Evolutionary conservation across 176 grass and related monocot species (phyloP).

Genomic region (Secale cereale): DNA sequence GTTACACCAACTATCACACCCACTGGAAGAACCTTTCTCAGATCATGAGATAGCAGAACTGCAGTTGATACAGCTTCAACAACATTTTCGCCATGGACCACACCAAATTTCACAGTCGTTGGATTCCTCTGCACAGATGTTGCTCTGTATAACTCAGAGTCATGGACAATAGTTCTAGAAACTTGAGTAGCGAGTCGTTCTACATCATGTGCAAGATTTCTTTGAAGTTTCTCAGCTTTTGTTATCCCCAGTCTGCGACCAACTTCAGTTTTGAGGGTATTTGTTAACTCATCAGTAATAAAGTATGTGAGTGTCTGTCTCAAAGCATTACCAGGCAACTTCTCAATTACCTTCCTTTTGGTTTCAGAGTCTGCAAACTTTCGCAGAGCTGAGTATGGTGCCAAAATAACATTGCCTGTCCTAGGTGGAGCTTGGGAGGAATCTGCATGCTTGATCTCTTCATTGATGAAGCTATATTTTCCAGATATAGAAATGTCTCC

Average conservation of each 20-base stretch:
- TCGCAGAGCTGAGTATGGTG: conserved; percentile 51
- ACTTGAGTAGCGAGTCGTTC: conserved; percentile 55
- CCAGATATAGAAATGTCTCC: conserved; percentile 23
- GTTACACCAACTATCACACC: conserved; percentile 79
- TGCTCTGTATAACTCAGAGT: conserved; percentile 57
- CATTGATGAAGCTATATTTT: conserved; percentile 1
- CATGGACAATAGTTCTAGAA: conserved; percentile 46
- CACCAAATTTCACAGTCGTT: conserved; percentile 54
- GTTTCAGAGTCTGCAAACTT: conserved; percentile 1
- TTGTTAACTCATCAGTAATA: conserved; percentile 58
- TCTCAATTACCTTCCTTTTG: conserved; percentile 31
- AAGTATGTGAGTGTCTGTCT: conserved; percentile 46
- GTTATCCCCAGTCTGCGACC: conserved; percentile 59
- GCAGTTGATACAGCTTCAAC: conserved; percentile 66
- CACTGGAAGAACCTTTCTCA: conserved; percentile 77
- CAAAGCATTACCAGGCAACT: conserved; percentile 36
- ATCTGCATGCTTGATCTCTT: conserved; percentile 24
- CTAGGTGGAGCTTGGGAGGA: conserved; percentile 18
- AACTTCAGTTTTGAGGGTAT: conserved; percentile 76
- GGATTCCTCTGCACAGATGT: conserved; percentile 38
- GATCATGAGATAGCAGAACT: conserved; percentile 52
- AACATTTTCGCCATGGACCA: conserved; percentile 44
- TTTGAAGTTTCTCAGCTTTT: conserved; percentile 47
- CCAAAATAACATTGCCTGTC: conserved; percentile 37
- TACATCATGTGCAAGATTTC: conserved; percentile 51